Conservation (phyloP, 2,329 filamentous ascomycete genomes). For the Acephala macrosclerotiorum region DNA sequence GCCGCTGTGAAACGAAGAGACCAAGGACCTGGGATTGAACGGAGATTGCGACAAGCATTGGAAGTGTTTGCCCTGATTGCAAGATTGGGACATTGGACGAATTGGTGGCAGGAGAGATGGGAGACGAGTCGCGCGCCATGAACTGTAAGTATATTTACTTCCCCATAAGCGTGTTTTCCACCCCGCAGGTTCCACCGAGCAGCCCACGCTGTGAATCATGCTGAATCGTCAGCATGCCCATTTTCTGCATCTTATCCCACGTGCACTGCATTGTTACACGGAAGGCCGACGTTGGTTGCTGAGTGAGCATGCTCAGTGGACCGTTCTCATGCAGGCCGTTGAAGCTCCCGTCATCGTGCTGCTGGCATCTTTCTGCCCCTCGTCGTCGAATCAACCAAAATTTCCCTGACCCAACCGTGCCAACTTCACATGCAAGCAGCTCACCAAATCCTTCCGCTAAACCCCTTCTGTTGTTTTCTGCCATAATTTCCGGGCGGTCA, state of each 20-base stretch:
- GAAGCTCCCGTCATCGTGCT: conserved; percentile 12
- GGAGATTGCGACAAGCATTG: not conserved
- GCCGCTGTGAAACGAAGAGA: not conserved
- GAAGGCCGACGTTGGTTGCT: not conserved
- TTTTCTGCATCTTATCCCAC: not conserved
- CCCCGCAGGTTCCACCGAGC: conserved; percentile 4
- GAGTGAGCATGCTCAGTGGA: not conserved
- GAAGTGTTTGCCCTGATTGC: not conserved
- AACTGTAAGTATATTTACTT: conserved; percentile 5
- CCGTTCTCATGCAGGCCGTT: not conserved
- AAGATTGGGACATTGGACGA: not conserved
- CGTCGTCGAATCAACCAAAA: not conserved
- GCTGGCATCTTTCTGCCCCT: not conserved
- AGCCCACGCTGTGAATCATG: too few species aligned
- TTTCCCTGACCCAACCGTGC: conserved; percentile 9
- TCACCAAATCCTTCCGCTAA: conserved; percentile 7
- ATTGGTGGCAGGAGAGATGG: not conserved
- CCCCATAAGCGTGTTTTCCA: not conserved
- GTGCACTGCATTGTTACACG: not conserved
- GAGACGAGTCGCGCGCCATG: not conserved
- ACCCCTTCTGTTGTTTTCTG: not conserved
- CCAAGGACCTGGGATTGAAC: not conserved
- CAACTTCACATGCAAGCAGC: conserved; percentile 10
- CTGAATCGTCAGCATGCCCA: not conserved
- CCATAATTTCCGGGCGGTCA: conserved; percentile 18